A percentile compares a stretch with the other conserved stretches of the same genome.
These are phyloP conservation scores for Gossypium davidsonii DNA, from an alignment of 441 rosid species.

Conservation along the genomic window DNA sequence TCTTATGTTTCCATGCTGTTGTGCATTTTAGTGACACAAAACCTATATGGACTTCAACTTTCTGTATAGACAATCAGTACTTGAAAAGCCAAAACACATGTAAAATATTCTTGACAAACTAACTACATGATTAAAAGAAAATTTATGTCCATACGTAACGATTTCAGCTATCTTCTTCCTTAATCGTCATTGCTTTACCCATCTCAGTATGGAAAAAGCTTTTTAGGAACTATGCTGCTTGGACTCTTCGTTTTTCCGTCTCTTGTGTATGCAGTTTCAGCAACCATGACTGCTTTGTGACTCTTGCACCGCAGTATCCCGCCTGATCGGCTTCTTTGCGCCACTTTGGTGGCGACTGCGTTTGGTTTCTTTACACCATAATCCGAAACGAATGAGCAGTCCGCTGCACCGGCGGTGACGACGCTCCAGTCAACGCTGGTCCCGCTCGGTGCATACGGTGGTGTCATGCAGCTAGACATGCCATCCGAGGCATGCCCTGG, in stretches of 20 bases:
- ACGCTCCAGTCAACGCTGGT: conserved; percentile 78
- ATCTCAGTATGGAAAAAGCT: background rate
- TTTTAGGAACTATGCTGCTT: background rate
- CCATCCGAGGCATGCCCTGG: conserved; percentile 26
- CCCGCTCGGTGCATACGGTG: conserved; percentile 48
- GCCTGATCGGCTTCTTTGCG: conserved; percentile 23
- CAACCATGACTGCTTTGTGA: conserved; percentile 52
- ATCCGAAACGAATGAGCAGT: conserved; percentile 46
- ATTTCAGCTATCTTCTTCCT: background rate
- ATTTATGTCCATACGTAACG: background rate
- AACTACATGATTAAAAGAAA: background rate
- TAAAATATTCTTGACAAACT: background rate
- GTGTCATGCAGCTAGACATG: conserved; percentile 26
- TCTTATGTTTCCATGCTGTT: conserved; percentile 26
- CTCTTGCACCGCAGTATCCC: conserved; percentile 57
- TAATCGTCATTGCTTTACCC: background rate
- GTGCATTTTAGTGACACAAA: conserved; percentile 27
- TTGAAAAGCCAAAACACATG: background rate
- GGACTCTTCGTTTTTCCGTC: conserved; percentile 12
- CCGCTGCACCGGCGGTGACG: conserved; percentile 66
- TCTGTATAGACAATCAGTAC: background rate
- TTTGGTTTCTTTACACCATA: conserved; percentile 33
- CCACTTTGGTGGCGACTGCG: conserved; percentile 22
- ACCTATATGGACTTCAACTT: background rate
- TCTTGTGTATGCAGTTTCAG: conserved; percentile 36